A percentile compares a stretch with the other conserved stretches of the same genome.
These are phyloP conservation scores for Wickerhamiella australiensis DNA, from an alignment of 805 yeast genomes.

Conservation along the genomic window DNA sequence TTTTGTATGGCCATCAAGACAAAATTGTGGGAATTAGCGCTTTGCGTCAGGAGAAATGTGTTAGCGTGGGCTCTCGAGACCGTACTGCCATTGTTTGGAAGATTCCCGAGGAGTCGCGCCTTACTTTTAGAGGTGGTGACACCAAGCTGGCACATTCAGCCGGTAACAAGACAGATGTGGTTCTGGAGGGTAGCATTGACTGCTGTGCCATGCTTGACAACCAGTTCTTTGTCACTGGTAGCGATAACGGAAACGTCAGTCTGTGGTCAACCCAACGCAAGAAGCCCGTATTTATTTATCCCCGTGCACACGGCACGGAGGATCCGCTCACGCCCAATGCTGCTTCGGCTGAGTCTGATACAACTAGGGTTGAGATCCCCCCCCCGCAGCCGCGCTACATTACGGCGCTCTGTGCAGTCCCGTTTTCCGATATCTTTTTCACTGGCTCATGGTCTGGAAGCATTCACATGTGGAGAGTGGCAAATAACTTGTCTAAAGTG, in stretches of 20 bases:
- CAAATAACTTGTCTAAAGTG: slow-evolving; percentile 52
- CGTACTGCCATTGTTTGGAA: slow-evolving; percentile 95
- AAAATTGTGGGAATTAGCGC: slow-evolving; percentile 71
- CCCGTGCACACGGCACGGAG: slow-evolving; percentile 66
- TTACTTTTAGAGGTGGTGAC: slow-evolving; percentile 89
- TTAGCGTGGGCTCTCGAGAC: slow-evolving; percentile 91
- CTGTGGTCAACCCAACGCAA: slow-evolving; percentile 86
- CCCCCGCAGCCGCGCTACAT: slow-evolving; percentile 72
- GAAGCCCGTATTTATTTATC: slow-evolving; percentile 61
- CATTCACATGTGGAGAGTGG: slow-evolving; percentile 66
- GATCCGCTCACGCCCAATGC: slow-evolving; percentile 38
- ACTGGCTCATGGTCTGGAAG: slow-evolving; percentile 84
- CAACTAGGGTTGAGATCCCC: slow-evolving; percentile 35
- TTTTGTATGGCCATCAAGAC: slow-evolving; percentile 92
- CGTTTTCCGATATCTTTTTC: slow-evolving; percentile 71
- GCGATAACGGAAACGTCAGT: slow-evolving; percentile 84
- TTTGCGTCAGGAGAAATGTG: slow-evolving; percentile 76
- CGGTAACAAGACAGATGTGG: slow-evolving; percentile 10
- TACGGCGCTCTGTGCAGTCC: slow-evolving; percentile 68
- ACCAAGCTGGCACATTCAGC: slow-evolving; percentile 26
- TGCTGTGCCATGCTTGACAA: slow-evolving; percentile 86
- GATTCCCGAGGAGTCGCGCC: slow-evolving; percentile 84
- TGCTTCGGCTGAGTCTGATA: slow-evolving; percentile 39
- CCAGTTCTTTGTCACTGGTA: slow-evolving; percentile 84
- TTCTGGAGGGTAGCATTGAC: slow-evolving; percentile 74